Base-by-base conservation (phyloP, 2,329 filamentous ascomycete genomes). In the Aspergillus sp. region DNA sequence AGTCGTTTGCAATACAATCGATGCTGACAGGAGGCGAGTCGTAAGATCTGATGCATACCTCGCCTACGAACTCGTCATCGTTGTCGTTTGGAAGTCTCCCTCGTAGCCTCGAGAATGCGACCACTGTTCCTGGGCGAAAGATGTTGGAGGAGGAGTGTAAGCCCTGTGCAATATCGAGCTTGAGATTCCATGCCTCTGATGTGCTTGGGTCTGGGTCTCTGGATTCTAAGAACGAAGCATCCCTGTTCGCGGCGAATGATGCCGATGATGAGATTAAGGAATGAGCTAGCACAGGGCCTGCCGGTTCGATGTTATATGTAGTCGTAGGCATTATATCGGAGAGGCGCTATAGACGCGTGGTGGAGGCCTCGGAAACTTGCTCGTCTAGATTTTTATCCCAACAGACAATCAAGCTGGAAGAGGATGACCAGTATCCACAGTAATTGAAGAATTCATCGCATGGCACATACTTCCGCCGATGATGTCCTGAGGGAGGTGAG, bases 101-200 rank as follows among this genome's bases (percentile, higher is more conserved):
- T 54, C 66, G 68, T 25, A 75, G 58, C 31, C 66, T 68, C 6
- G 76, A 78, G 54, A 78, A 71, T 0, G 74, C 75, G 23, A 76
- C 69, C 11, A 76, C 64, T n/a, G 57, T 64, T 0, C 76, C 75
- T 13, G 57, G 66, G 15, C 68, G 70, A 45, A 78, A 74, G 1
- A 76, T 51, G 3, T 61, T 19, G 2, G 57, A 50, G 4, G 51
- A 52, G 17, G 22, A n/a, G 43, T 64, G 56, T 15, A 73, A 66
- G 8, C 71, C 70, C 2, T 55, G 49, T 34, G 63, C 28, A 63
- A 72, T 71, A 49, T 72, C 68, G 22, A 56, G 30, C 47, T 64
- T 57, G 5, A 77, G 66, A 17, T 68, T 70, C 74, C 75, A 76
- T 43, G 57, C 41, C 17, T 52, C 53, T 3, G 43, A 51, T 57